phyloP scores from a whole-genome alignment of 2,329 filamentous ascomycete genomes.

The Atkinsonella texensis region DNA sequence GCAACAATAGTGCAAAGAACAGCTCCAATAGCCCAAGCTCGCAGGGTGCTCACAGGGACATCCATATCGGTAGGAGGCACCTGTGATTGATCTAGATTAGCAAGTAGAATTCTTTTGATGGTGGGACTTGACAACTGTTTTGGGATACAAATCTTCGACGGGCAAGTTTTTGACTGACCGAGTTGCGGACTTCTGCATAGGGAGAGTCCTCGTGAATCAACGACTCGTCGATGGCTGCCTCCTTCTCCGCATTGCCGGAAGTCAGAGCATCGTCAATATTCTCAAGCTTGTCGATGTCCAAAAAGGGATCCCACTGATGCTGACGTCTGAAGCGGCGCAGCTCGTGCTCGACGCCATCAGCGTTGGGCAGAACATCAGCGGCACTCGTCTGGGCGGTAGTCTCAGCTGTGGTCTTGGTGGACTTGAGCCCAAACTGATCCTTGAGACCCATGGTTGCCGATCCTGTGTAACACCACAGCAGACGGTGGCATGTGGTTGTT shows the following conservation, averaged over 20 bases:
- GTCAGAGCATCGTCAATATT: conserved; percentile 35
- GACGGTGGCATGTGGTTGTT: neutral
- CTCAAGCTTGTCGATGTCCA: conserved; percentile 40
- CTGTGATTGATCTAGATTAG: conserved; percentile 5
- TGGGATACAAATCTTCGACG: too few species aligned
- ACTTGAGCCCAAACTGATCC: conserved; percentile 11
- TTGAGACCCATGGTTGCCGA: conserved; percentile 12
- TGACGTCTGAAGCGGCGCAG: conserved; percentile 33
- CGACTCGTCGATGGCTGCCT: conserved; percentile 32
- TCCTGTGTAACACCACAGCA: neutral
- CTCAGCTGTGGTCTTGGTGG: conserved; percentile 7
- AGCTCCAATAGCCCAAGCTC: conserved; percentile 46
- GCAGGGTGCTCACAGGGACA: conserved; percentile 44
- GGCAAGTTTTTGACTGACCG: conserved; percentile 8
- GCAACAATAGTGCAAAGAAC: conserved; percentile 46
- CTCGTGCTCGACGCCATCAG: conserved; percentile 13
- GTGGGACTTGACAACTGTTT: too few species aligned
- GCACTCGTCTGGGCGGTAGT: conserved; percentile 10
- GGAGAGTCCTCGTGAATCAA: conserved; percentile 39
- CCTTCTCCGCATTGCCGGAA: conserved; percentile 31
- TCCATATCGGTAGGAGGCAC: conserved; percentile 35
- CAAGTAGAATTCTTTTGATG: neutral
- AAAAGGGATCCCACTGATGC: conserved; percentile 45
- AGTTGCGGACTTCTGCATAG: conserved; percentile 16
- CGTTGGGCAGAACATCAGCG: conserved; percentile 10